phyloP scores from a whole-genome alignment of 495 filamentous ascomycete genomes.

The Penicillium lividum region DNA sequence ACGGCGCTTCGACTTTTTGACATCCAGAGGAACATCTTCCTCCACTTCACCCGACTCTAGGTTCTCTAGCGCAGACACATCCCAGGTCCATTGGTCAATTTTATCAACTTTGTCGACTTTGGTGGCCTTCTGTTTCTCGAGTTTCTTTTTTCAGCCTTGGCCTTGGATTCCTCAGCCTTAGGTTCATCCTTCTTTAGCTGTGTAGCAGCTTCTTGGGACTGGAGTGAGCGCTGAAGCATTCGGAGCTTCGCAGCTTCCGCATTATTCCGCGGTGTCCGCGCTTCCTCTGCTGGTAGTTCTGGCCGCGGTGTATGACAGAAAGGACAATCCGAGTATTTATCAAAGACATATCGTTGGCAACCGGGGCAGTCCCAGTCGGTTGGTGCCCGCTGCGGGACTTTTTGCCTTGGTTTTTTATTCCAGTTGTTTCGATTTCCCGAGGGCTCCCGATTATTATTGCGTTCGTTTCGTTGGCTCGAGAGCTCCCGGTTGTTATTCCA shows the following conservation, averaged over 20 bases:
- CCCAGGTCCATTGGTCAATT: constrained; percentile 37
- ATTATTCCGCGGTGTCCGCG: background rate
- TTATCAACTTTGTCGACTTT: constrained; percentile 1
- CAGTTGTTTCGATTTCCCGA: background rate
- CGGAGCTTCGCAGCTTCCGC: constrained; percentile 23
- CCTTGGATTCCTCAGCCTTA: constrained; percentile 1
- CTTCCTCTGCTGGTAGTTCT: background rate
- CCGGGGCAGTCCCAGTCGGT: constrained; percentile 14
- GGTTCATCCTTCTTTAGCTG: background rate
- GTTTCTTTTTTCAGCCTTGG: constrained; percentile 2
- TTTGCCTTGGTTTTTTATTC: background rate
- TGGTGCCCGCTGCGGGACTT: no score
- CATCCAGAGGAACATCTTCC: constrained; percentile 6
- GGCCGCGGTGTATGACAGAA: constrained; percentile 9
- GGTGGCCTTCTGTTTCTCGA: background rate
- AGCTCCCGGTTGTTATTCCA: background rate
- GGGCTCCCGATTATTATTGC: background rate
- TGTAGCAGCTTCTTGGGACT: constrained; percentile 13
- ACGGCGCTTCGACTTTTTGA: constrained; percentile 33
- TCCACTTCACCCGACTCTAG: constrained; percentile 21
- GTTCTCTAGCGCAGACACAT: constrained; percentile 33
- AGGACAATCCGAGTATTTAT: background rate
- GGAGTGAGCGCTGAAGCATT: constrained; percentile 18
- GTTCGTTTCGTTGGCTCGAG: background rate
- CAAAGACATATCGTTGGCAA: constrained; percentile 7